A percentile compares a stretch with the other conserved stretches of the same genome.
phyloP scores from a whole-genome alignment of 2,329 filamentous ascomycete genomes.

The Sporothrix inflata region DNA sequence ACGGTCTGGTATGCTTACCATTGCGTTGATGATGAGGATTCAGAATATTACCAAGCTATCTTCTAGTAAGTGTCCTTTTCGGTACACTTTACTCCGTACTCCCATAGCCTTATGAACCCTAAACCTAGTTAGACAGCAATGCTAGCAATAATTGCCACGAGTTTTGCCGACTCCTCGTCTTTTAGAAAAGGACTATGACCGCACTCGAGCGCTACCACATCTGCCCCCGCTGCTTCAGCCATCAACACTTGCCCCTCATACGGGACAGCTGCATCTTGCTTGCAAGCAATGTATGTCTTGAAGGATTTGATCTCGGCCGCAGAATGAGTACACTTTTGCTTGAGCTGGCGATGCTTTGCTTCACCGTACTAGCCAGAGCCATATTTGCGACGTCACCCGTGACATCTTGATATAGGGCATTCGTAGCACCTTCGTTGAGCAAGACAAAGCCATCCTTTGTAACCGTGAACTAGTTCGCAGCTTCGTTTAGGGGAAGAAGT shows the following conservation, averaged over 20 bases:
- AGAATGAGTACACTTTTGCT: background rate
- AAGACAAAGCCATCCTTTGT: background rate
- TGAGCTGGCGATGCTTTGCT: background rate
- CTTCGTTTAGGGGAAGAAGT: background rate
- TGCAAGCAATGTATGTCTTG: background rate
- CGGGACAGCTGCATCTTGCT: slow-evolving; percentile 2
- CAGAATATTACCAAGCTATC: no score
- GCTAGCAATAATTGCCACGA: slow-evolving; percentile 1
- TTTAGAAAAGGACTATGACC: slow-evolving; percentile 9
- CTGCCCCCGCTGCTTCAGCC: background rate
- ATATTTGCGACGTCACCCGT: background rate
- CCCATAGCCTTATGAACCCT: background rate
- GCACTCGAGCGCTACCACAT: background rate
- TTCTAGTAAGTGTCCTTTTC: background rate
- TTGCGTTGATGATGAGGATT: no score
- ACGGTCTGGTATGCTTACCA: no score
- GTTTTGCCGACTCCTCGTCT: slow-evolving; percentile 9
- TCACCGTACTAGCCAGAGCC: background rate
- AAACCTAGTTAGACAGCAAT: background rate
- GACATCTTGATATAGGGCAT: background rate
- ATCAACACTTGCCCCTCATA: background rate
- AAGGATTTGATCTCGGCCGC: background rate
- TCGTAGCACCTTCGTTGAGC: background rate
- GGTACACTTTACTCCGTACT: background rate
- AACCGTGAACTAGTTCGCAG: background rate